A percentile compares a stretch with the other conserved stretches of the same genome.
Conservation (phyloP, 495 filamentous ascomycete genomes). For the Aspergillus indologenus region DNA sequence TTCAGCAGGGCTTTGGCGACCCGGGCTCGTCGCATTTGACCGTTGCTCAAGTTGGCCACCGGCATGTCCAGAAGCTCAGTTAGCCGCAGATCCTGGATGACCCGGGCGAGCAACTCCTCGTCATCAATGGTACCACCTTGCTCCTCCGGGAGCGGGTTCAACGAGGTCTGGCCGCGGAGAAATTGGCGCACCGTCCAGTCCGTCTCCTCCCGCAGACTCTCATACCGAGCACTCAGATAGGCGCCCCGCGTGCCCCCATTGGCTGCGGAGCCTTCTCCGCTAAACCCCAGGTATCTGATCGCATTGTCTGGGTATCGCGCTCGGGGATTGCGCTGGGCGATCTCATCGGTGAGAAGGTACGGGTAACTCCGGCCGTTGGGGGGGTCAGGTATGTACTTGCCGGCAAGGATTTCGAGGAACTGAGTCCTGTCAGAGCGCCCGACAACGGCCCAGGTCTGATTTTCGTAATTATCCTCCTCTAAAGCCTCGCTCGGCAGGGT, state of each 20-base stretch:
- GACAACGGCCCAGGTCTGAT: constrained; percentile 71
- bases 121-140: constrained; percentile 45
- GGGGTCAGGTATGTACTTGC: constrained; percentile 68
- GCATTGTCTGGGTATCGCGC: constrained; percentile 59
- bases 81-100: constrained; percentile 66
- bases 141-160: constrained; percentile 64
- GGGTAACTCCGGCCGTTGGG: constrained; percentile 71
- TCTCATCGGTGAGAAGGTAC: constrained; percentile 63
- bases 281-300: constrained; percentile 81
- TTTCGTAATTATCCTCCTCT: constrained; percentile 6
- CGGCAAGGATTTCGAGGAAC: constrained; percentile 71
- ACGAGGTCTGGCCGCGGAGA: constrained; percentile 68
- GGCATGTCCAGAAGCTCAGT: constrained; percentile 67
- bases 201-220: constrained; percentile 77
- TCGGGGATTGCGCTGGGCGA: constrained; percentile 51
- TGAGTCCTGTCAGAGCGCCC: constrained; percentile 71
- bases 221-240: constrained; percentile 90
- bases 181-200: constrained; percentile 83
- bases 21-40: constrained; percentile 79
- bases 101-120: constrained; percentile 47
- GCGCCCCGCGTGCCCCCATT: constrained; percentile 62
- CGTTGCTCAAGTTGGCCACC: constrained; percentile 86
- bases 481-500: constrained; percentile 52
- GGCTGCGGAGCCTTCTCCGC: constrained; percentile 53
- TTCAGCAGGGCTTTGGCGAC: constrained; percentile 82